Conservation (phyloP, 495 filamentous ascomycete species). For the Aspergillus heteromorphus region DNA sequence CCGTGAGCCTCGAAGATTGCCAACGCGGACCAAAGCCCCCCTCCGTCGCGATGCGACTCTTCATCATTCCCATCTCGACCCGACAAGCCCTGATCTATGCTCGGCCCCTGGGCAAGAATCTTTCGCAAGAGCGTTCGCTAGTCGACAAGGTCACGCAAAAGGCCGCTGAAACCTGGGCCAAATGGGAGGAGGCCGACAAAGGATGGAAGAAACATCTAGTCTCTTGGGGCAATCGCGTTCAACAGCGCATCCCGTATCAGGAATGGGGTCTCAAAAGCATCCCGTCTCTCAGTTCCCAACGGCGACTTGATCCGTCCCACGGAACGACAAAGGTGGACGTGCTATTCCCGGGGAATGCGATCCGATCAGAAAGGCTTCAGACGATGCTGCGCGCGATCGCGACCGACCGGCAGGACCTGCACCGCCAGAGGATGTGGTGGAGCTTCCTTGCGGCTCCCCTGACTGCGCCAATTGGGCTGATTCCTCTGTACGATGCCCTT, state of each 20-base stretch:
- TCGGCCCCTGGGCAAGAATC: slow-evolving; percentile 56
- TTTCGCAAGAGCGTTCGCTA: slow-evolving; percentile 44
- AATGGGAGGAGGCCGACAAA: slow-evolving; percentile 77
- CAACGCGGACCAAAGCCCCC: neutral
- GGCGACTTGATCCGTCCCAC: slow-evolving; percentile 55
- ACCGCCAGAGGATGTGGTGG: slow-evolving; percentile 70
- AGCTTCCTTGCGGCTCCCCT: slow-evolving; percentile 79
- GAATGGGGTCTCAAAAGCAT: slow-evolving; percentile 98
- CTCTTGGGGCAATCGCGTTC: slow-evolving; percentile 74
- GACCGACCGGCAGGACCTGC: slow-evolving; percentile 74
- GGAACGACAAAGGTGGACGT: slow-evolving; percentile 68
- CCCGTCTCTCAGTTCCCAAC: slow-evolving; percentile 69
- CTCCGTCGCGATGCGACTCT: slow-evolving; percentile 71
- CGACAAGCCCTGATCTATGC: slow-evolving; percentile 89
- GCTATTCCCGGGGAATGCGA: slow-evolving; percentile 65
- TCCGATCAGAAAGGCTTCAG: slow-evolving; percentile 56
- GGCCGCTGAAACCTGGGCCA: slow-evolving; percentile 69
- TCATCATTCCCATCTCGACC: slow-evolving; percentile 91
- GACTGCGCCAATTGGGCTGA: slow-evolving; percentile 69
- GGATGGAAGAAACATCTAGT: slow-evolving; percentile 87
- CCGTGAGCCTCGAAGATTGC: neutral
- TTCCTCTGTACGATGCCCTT: slow-evolving; percentile 67
- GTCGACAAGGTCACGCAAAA: slow-evolving; percentile 61
- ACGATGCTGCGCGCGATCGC: slow-evolving; percentile 57
- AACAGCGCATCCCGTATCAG: slow-evolving; percentile 86